Base-by-base conservation (phyloP, 805 yeast genomes). In the Millerozyma miso region DNA sequence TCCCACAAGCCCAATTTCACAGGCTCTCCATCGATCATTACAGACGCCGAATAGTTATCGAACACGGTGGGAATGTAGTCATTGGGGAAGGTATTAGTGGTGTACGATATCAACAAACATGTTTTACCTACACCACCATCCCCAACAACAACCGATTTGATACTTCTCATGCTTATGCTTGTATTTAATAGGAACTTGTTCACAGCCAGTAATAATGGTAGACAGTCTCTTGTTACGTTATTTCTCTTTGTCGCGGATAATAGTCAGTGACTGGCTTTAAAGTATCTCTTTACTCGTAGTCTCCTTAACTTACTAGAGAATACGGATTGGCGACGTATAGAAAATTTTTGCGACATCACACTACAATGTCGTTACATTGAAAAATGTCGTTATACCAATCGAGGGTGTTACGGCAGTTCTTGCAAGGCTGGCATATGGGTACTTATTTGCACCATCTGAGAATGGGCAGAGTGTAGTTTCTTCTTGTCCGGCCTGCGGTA, bases 81-180 rank as follows among this genome's bases (percentile, higher is more conserved):
- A 53, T 85, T 87, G 4, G 96, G 96, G 63, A 89, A 89, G 26
- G 95, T 86, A 61, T 88, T 89, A 41, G 96, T 87, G 20, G 96
- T 89, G 67, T 89, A 89, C 18, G 91, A 81, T 49, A 89, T 88
- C 48, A 89, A 76, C 44, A 88, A 72, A 59, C 95, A 88, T 3
- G 96, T 89, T 61, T 88, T 89, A 66, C 97, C 97, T 36, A 89
- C 97, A 42, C 96, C 96, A 65, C 91, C 97, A 59, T 89, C 97
- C 51, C 97, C 97, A 33, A 89, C 90, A 41, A 89, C 95, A 33
- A 89, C 97, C 55, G 96, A 88, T 63, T 89, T 89, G 56, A 89
- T 84, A 49, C 88, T 81, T 73, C 88, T 83, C 95, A 87, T 85
- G 35, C 17, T 14, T 47, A 39, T 40, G 36, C 19, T 10, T 17